Evolutionary conservation across 345 rosid species (phyloP).

Genomic region (Aquilaria yunnanensis): DNA sequence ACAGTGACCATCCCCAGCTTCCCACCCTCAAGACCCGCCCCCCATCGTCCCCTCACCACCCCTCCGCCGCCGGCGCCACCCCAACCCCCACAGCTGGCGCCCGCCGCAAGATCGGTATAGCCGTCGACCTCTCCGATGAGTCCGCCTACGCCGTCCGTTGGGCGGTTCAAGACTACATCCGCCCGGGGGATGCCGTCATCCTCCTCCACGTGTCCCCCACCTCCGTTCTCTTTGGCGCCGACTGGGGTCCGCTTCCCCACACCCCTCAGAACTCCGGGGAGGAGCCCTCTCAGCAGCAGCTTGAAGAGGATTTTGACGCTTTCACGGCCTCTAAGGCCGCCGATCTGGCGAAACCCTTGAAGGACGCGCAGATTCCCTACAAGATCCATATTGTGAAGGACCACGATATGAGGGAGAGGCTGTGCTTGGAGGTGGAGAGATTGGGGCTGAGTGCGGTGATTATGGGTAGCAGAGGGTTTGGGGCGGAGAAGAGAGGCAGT

Average conservation of each 20-base stretch:
- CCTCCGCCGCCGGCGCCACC: conserved; percentile 27
- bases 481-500: conserved; percentile 71
- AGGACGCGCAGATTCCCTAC: conserved; percentile 76
- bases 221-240: conserved; percentile 93
- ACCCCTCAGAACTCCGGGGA: conserved; percentile 14
- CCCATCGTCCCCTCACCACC: conserved; percentile 43
- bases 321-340: conserved; percentile 59
- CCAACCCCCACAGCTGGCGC: conserved; percentile 83
- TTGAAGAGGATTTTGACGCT: conserved; percentile 70
- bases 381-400: conserved; percentile 92
- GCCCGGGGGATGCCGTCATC: conserved; percentile 89
- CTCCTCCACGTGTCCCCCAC: conserved; percentile 98
- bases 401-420: conserved; percentile 95
- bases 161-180: conserved; percentile 85
- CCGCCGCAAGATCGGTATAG: conserved; percentile 86
- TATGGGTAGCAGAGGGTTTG: conserved; percentile 87
- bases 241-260: conserved; percentile 89
- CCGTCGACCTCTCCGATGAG: conserved; percentile 87
- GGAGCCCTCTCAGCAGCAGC: conserved; percentile 24
- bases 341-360: conserved; percentile 79
- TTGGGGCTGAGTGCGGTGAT: conserved; percentile 69
- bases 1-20: conserved; percentile 47
- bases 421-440: conserved; percentile 84
- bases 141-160: conserved; percentile 82
- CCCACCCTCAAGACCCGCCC: conserved; percentile 77